Percentiles rank a stretch among this genome's conserved stretches.
phyloP scores from a whole-genome alignment of 805 yeast genomes.

The Lipomyces sp. region DNA sequence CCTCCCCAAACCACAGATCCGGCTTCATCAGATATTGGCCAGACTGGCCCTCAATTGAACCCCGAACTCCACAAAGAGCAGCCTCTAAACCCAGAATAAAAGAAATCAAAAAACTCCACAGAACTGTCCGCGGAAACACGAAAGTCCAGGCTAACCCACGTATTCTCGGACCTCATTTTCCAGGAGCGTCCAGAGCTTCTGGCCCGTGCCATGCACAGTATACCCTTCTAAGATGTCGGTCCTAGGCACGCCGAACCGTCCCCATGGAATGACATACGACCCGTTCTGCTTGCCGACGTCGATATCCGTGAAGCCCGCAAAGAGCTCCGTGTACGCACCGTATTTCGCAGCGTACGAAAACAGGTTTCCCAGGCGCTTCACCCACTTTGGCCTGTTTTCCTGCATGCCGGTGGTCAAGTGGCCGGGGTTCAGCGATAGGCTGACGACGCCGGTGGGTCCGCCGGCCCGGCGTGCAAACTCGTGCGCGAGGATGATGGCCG shows the following conservation, averaged over 20 bases:
- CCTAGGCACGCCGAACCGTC: constrained; percentile 37
- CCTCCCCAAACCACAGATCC: too few species aligned
- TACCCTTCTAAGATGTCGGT: constrained; percentile 10
- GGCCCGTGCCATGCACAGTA: constrained; percentile 30
- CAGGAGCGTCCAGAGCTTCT: constrained; percentile 39
- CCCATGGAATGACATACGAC: constrained; percentile 45
- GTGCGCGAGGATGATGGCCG: constrained; percentile 32
- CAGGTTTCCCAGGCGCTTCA: constrained; percentile 19
- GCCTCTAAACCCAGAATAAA: too few species aligned
- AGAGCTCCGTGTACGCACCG: constrained; percentile 49
- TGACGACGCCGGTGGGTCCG: constrained; percentile 10
- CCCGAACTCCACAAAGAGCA: too few species aligned
- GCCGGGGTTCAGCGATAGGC: constrained; percentile 27
- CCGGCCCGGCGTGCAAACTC: constrained; percentile 14
- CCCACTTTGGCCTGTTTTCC: constrained; percentile 27
- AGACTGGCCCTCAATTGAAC: too few species aligned
- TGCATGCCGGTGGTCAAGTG: constrained; percentile 26
- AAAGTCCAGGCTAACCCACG: too few species aligned
- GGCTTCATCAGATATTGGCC: too few species aligned
- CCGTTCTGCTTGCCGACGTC: constrained; percentile 39
- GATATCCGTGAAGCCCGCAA: constrained; percentile 43
- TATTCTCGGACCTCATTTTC: too few species aligned
- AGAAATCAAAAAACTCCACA: too few species aligned
- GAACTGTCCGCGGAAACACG: too few species aligned
- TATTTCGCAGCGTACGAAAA: constrained; percentile 30